A percentile compares a stretch with the other conserved stretches of the same genome.
phyloP scores from a whole-genome alignment of 306 rosid genomes.

The Lathyrus tuberosus region DNA sequence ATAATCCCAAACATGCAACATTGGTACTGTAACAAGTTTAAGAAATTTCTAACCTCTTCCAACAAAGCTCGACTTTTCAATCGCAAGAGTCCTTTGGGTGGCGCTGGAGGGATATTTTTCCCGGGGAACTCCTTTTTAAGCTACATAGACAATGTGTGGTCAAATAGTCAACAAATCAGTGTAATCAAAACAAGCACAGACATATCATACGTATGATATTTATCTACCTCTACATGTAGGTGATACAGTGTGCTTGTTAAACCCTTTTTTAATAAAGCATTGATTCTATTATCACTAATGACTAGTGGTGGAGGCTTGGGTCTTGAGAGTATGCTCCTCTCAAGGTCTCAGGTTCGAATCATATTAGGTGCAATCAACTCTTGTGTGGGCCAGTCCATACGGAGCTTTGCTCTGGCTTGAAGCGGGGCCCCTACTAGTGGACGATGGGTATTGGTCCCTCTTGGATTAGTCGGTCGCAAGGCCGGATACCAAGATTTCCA shows the following conservation, averaged over 20 bases:
- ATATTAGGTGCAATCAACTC: no score
- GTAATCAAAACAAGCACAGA: slow-evolving; percentile 32
- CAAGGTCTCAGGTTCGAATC: no score
- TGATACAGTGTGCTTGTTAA: slow-evolving; percentile 2
- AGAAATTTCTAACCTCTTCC: slow-evolving; percentile 79
- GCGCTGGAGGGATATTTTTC: slow-evolving; percentile 84
- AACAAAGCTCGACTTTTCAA: slow-evolving; percentile 81
- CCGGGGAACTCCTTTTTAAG: slow-evolving; percentile 77
- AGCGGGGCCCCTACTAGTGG: no score
- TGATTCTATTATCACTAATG: slow-evolving; percentile 10
- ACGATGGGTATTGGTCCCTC: no score
- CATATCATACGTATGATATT: neutral
- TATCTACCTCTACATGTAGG: slow-evolving; percentile 12
- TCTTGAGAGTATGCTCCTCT: no score
- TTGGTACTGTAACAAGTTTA: slow-evolving; percentile 28
- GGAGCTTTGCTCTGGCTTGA: no score
- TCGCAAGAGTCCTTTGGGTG: slow-evolving; percentile 91
- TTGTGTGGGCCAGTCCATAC: no score
- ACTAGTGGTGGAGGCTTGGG: no score
- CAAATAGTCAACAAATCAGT: slow-evolving; percentile 38
- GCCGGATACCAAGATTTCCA: no score
- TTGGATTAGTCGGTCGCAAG: no score
- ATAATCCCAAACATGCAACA: slow-evolving; percentile 32
- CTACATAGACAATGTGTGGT: slow-evolving; percentile 50
- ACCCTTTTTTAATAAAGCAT: slow-evolving; percentile 8